phyloP scores from a whole-genome alignment of 176 grass and related monocot genomes.

The Carex myosuroides region DNA sequence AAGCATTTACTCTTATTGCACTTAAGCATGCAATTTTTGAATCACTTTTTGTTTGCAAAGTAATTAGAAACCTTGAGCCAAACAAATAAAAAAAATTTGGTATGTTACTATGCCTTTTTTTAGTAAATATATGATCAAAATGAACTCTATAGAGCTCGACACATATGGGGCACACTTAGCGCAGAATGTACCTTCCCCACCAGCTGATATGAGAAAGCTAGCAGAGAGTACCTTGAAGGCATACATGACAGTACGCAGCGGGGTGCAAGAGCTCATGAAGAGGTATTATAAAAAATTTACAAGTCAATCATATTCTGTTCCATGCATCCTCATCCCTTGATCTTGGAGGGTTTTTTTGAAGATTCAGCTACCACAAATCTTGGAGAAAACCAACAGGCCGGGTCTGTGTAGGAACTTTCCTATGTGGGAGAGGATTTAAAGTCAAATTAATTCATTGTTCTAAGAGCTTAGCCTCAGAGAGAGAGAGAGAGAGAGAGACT shows the following conservation, averaged over 20 bases:
- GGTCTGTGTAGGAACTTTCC: background rate
- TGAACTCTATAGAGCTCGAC: slow-evolving; percentile 50
- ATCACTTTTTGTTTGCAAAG: background rate
- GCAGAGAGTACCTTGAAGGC: slow-evolving; percentile 69
- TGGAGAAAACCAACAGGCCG: background rate
- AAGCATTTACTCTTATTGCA: background rate
- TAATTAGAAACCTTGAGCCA: background rate
- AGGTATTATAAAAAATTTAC: slow-evolving; percentile 21
- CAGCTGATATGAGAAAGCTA: slow-evolving; percentile 41
- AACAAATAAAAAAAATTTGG: background rate
- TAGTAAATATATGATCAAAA: background rate
- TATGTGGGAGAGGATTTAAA: background rate
- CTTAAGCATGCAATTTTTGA: background rate
- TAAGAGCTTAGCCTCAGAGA: background rate
- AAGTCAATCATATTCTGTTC: background rate
- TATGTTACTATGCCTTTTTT: background rate
- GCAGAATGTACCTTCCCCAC: slow-evolving; percentile 1
- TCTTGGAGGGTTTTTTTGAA: background rate
- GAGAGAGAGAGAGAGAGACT: background rate
- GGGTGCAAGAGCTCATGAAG: slow-evolving; percentile 56
- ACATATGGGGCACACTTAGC: slow-evolving; percentile 43
- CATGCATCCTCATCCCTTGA: background rate
- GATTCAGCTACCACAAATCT: background rate
- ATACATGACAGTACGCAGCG: slow-evolving; percentile 48
- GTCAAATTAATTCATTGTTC: background rate